Percentiles rank a stretch among this genome's conserved stretches.
phyloP scores from a whole-genome alignment of 2,329 filamentous ascomycete genomes.

The Beauveria brongniartii region DNA sequence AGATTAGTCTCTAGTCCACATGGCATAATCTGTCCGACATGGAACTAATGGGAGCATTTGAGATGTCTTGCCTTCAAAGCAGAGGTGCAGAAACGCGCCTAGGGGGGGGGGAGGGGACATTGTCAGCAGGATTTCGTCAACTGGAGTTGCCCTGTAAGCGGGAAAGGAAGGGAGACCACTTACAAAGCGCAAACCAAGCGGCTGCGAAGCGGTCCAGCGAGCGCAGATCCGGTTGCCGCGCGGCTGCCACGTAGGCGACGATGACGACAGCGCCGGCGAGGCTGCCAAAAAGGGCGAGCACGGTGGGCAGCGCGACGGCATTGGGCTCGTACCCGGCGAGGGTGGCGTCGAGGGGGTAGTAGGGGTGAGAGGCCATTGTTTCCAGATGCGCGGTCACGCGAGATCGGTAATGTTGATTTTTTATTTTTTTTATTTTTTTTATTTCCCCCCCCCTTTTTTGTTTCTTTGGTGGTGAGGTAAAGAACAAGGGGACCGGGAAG shows the following conservation, averaged over 20 bases:
- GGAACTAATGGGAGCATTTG: background rate
- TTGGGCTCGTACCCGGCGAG: slow-evolving; percentile 36
- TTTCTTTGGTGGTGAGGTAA: background rate
- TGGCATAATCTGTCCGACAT: too few relatives aligned
- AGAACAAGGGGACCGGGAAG: background rate
- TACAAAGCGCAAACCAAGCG: slow-evolving; percentile 50
- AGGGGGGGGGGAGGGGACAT: background rate
- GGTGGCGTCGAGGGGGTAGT: slow-evolving; percentile 31
- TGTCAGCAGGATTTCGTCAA: background rate
- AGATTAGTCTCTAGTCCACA: background rate
- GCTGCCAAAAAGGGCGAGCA: slow-evolving; percentile 30
- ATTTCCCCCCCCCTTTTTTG: too few relatives aligned
- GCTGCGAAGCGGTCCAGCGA: slow-evolving; percentile 34
- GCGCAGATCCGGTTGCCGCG: slow-evolving; percentile 19
- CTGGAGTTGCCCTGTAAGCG: too few relatives aligned
- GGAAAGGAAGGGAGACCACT: slow-evolving; percentile 15
- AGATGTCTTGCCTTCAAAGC: slow-evolving; percentile 61
- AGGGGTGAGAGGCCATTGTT: slow-evolving; percentile 28
- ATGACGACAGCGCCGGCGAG: slow-evolving; percentile 26
- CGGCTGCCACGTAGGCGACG: slow-evolving; percentile 22
- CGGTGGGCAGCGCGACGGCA: slow-evolving; percentile 23
- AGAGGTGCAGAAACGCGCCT: slow-evolving; percentile 65
- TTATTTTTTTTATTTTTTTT: background rate
- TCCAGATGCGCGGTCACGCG: too few relatives aligned
- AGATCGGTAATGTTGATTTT: too few relatives aligned